A percentile compares a stretch with the other conserved stretches of the same genome.
Evolutionary conservation across 176 grass and related monocot species (phyloP).

Genomic region (Cymbopogon citratus): DNA sequence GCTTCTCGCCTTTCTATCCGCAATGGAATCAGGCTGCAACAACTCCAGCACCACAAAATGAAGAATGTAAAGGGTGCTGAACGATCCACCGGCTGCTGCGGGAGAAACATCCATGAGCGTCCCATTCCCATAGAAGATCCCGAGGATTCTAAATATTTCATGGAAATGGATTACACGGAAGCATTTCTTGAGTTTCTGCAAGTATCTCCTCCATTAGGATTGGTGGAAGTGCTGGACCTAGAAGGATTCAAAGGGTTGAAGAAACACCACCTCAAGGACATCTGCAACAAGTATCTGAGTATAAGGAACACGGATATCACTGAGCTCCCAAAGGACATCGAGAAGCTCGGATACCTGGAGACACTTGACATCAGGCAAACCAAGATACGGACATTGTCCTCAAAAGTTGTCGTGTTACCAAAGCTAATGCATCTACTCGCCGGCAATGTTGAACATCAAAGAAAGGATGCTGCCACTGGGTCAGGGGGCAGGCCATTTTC

Average conservation of each 20-base stretch:
- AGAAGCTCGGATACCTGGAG: conserved; percentile 6
- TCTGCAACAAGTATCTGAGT: not conserved
- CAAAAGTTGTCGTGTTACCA: not conserved
- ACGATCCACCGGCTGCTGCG: not conserved
- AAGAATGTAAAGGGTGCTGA: not conserved
- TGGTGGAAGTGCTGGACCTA: conserved; percentile 7
- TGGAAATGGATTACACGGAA: not conserved
- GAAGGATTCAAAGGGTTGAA: conserved; percentile 4
- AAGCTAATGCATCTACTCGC: conserved; percentile 10
- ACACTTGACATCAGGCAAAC: conserved; percentile 21
- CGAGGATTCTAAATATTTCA: not conserved
- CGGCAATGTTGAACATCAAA: not conserved
- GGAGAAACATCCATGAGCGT: not conserved
- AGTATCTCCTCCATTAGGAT: not conserved
- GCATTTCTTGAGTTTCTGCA: not conserved
- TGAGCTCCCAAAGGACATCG: conserved; percentile 8
- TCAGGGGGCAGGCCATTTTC: not conserved
- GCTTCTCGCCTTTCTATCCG: not conserved
- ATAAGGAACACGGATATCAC: not conserved
- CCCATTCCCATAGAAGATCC: not conserved
- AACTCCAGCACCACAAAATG: not conserved
- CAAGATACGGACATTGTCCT: not conserved
- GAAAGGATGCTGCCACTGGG: not conserved
- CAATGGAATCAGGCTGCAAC: not conserved
- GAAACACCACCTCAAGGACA: not conserved